Evolutionary conservation across 805 yeast genomes (phyloP), one percentile per base, ranked within the genome.

Genomic region (Pichia manshurica): DNA sequence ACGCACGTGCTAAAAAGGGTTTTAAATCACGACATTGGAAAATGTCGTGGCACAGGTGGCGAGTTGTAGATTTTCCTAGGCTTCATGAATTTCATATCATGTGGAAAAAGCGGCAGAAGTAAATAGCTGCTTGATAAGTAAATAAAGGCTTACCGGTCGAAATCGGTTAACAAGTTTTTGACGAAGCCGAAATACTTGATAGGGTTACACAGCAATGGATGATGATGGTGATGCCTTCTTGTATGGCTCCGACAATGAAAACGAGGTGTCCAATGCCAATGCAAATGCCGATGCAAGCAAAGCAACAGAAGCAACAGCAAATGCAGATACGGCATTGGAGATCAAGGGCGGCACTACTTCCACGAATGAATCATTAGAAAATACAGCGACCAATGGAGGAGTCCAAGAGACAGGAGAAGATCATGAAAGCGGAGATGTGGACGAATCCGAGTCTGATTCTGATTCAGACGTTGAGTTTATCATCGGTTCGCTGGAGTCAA

Each of bases 401-500:
- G 51, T 47, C 32, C 51, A 50, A 9, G 58, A 55, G n/a, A 59
- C 56, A 17, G 56, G 50, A 9, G 52, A 55, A 19, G 51, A 51
- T 31, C 50, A 54, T 17, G 50, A 52, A 13, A 50, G 36, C 39
- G 56, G 61, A 31, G 59, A 64, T 46, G 44, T 46, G 2, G 35
- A 34, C 3, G 51, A 35, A 4, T 37, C 39, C 20, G 36, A 43
- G 4, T 38, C 42, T 0, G 49, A 50, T 15, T 76, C 67, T 12
- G 79, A 73, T 39, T 68, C 71, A n/a, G 84, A 77, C 51, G 83
- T 90, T 32, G 96, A 90, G 64, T 85, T 91, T 60, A 84, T 90
- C 42, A 84, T 90, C 43, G 83, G 82, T 7, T 59, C 62, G 39
- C 6, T 47, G 4, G 58, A 47, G 28, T 35, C 54, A 12, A 49